These are phyloP conservation scores for Dothideomycetes sp. DNA, from an alignment of 2,329 filamentous ascomycete species.

Conservation along the genomic window DNA sequence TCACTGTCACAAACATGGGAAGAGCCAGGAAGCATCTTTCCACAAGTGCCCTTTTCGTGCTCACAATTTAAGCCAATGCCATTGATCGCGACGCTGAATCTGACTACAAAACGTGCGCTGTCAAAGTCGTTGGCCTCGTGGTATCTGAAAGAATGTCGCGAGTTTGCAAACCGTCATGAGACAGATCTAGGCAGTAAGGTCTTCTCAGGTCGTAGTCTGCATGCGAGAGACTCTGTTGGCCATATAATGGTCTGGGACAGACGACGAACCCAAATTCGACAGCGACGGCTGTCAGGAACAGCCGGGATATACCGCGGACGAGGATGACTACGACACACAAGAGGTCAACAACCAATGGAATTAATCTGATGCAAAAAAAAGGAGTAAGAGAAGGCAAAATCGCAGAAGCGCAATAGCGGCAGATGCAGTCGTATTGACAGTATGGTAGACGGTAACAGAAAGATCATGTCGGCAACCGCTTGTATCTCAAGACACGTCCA, in stretches of 20 bases:
- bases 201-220: background rate
- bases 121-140: background rate
- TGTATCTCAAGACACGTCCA: conserved; percentile 1
- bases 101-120: conserved; percentile 1
- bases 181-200: conserved; percentile 1
- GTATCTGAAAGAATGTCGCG: background rate
- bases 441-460: background rate
- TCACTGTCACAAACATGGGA: conserved; percentile 1
- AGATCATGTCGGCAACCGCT: too few relatives aligned
- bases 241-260: background rate
- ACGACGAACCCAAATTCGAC: conserved; percentile 1
- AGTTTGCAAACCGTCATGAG: conserved; percentile 1
- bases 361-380: conserved; percentile 1
- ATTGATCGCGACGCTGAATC: conserved; percentile 1
- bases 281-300: conserved; percentile 1
- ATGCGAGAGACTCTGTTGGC: background rate
- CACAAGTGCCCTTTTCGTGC: background rate
- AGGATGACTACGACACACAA: conserved; percentile 3
- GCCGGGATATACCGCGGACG: conserved; percentile 1
- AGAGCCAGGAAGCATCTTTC: background rate
- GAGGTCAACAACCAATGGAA: conserved; percentile 1
- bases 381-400: conserved; percentile 1
- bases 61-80: conserved; percentile 1
- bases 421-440: background rate
- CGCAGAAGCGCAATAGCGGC: background rate